Percentiles rank a stretch among this genome's conserved stretches.
Evolutionary conservation across 2,329 filamentous ascomycete species (phyloP).

Genomic region (Cordyceps tenuipes): DNA sequence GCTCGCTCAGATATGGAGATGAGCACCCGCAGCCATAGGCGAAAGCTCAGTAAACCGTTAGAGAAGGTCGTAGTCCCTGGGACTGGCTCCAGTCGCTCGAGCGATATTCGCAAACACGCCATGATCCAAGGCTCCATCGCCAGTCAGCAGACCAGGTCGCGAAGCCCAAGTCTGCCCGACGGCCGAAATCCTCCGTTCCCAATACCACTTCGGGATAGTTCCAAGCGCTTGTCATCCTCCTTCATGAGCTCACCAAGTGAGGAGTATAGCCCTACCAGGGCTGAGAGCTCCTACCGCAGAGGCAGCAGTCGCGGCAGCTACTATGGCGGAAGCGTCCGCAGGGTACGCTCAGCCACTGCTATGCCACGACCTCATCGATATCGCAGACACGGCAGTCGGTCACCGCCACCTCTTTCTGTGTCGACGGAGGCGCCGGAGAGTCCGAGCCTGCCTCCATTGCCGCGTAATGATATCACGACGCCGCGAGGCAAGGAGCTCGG

Average conservation of each 20-base stretch:
- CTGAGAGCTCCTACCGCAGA: slow-evolving; percentile 47
- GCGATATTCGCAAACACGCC: slow-evolving; percentile 66
- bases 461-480: slow-evolving; percentile 61
- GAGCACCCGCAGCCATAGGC: slow-evolving; percentile 15
- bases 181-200: slow-evolving; percentile 71
- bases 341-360: slow-evolving; percentile 74
- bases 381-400: slow-evolving; percentile 47
- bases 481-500: slow-evolving; percentile 40
- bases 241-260: slow-evolving; percentile 62
- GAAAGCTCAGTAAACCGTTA: slow-evolving; percentile 27
- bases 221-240: slow-evolving; percentile 49
- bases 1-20: slow-evolving; percentile 26
- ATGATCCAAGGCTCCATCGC: slow-evolving; percentile 73
- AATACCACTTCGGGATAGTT: slow-evolving; percentile 83
- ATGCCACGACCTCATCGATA: slow-evolving; percentile 49
- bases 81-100: slow-evolving; percentile 37
- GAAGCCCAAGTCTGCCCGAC: slow-evolving; percentile 58
- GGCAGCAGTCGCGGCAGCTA: slow-evolving; percentile 39
- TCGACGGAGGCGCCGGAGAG: slow-evolving; percentile 62
- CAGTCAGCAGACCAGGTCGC: slow-evolving; percentile 54
- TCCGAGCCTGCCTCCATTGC: slow-evolving; percentile 63
- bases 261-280: slow-evolving; percentile 67
- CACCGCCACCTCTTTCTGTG: slow-evolving; percentile 57
- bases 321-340: slow-evolving; percentile 60
- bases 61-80: slow-evolving; percentile 30